These are phyloP conservation scores for Pseudopediastrum boryanum DNA, from an alignment of 139 green algal genomes.

Conservation along the genomic window DNA sequence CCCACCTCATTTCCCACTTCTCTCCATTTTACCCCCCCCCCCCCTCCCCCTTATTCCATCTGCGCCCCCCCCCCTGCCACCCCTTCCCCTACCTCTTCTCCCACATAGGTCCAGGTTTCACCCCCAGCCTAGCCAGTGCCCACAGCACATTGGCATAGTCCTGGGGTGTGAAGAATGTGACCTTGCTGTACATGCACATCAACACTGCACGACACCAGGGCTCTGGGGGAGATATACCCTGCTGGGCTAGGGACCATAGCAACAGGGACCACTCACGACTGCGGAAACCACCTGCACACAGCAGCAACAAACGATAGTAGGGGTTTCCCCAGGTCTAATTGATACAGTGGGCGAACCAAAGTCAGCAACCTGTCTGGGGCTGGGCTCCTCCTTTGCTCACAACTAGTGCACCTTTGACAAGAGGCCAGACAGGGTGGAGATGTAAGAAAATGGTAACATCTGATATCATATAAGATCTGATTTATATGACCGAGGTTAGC, in stretches of 20 bases:
- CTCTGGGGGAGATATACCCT: conserved; percentile 5
- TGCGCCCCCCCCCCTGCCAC: neutral
- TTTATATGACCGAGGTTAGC: too few species aligned
- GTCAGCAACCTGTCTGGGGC: neutral
- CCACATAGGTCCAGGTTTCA: conserved; percentile 5
- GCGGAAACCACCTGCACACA: neutral
- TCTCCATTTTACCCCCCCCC: neutral
- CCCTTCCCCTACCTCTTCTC: neutral
- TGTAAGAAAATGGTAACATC: too few species aligned
- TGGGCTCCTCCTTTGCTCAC: too few species aligned
- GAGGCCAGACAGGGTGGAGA: neutral
- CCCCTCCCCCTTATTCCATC: conserved; percentile 4
- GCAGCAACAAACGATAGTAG: neutral
- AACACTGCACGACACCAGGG: conserved; percentile 1
- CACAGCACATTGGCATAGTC: conserved; percentile 11
- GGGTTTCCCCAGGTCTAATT: neutral
- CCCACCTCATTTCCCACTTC: neutral
- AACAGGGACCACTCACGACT: conserved; percentile 23
- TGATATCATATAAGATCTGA: too few species aligned
- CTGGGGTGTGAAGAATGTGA: neutral
- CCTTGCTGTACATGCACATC: neutral
- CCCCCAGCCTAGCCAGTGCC: conserved; percentile 12
- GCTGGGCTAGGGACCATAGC: conserved; percentile 19
- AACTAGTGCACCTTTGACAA: neutral
- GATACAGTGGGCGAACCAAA: neutral